Percentiles rank a stretch among this genome's conserved stretches.
Evolutionary conservation across 2,329 filamentous ascomycete species (phyloP).

Genomic region (Verticillium nonalfalfae): DNA sequence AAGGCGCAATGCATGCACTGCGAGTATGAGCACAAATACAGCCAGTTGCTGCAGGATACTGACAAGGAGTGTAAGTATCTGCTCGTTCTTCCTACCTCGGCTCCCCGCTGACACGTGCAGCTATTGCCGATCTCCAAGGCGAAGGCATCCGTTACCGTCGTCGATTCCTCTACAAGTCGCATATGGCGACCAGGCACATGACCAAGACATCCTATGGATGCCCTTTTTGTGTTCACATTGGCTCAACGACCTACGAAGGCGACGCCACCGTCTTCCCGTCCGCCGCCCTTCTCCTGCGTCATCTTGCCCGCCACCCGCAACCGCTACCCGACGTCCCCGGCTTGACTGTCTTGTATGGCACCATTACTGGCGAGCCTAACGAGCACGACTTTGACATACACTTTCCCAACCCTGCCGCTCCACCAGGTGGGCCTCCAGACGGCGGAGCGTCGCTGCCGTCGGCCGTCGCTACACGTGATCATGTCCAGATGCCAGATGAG

Average conservation of each 20-base stretch:
- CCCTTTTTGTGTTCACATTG: slow-evolving; percentile 29
- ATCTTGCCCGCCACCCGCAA: slow-evolving; percentile 31
- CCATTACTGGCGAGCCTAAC: slow-evolving; percentile 16
- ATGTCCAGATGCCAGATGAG: slow-evolving; percentile 25
- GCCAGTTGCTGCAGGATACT: slow-evolving; percentile 22
- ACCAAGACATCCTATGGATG: slow-evolving; percentile 31
- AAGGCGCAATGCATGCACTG: slow-evolving; percentile 15
- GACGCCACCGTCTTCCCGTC: slow-evolving; percentile 34
- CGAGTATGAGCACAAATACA: slow-evolving; percentile 15
- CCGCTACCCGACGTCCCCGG: slow-evolving; percentile 29
- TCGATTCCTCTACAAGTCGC: slow-evolving; percentile 35
- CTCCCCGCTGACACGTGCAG: slow-evolving; percentile 11
- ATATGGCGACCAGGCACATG: slow-evolving; percentile 23
- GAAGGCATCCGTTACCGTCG: slow-evolving; percentile 31
- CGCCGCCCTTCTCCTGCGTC: slow-evolving; percentile 27
- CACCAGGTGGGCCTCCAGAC: slow-evolving; percentile 6
- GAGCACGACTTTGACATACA: slow-evolving; percentile 28
- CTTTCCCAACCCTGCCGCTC: slow-evolving; percentile 24
- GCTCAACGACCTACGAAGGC: slow-evolving; percentile 24
- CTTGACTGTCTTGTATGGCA: slow-evolving; percentile 26
- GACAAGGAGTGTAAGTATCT: slow-evolving; percentile 17
- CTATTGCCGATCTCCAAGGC: slow-evolving; percentile 22
- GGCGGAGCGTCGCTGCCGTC: slow-evolving; percentile 16
- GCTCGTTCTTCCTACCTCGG: neutral
- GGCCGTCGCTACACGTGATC: slow-evolving; percentile 23